Percentiles rank a stretch among this genome's conserved stretches.
These are phyloP conservation scores for Metschnikowia koreensis DNA, from an alignment of 805 yeast genomes.

Conservation along the genomic window DNA sequence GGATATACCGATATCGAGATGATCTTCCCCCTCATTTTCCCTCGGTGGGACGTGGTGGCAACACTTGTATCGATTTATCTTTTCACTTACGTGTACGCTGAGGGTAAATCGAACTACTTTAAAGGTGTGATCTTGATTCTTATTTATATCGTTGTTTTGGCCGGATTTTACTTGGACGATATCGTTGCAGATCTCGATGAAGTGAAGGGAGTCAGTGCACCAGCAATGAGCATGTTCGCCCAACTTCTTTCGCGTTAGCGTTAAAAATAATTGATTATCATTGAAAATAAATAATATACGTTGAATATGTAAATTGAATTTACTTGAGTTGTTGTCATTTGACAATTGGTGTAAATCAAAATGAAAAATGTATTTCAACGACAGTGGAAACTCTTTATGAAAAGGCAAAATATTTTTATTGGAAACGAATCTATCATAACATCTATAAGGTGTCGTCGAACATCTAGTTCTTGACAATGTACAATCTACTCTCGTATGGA, in stretches of 20 bases:
- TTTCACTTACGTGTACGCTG: conserved; percentile 92
- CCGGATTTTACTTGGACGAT: conserved; percentile 75
- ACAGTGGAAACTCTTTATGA: no score
- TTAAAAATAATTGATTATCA: no score
- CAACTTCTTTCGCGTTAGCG: conserved; percentile 1
- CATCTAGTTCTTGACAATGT: conserved; percentile 20
- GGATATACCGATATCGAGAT: conserved; percentile 39
- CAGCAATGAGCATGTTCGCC: conserved; percentile 2
- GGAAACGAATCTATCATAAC: not conserved
- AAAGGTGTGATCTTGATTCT: conserved; percentile 87
- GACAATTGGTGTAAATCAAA: no score
- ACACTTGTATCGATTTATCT: conserved; percentile 80
- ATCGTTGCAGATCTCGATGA: conserved; percentile 28
- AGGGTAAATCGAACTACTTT: conserved; percentile 94
- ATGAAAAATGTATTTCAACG: no score
- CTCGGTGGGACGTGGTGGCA: conserved; percentile 92
- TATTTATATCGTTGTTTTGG: conserved; percentile 67
- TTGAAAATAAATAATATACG: no score
- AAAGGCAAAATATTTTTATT: not conserved
- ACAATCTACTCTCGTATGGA: conserved; percentile 48
- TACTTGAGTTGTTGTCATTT: not conserved
- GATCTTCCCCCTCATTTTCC: conserved; percentile 83
- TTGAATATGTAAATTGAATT: not conserved
- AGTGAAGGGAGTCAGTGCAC: not conserved
- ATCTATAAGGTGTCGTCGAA: not conserved